Conservation (phyloP, 768 basidiomycete genomes). For the Thelephora aurantiotincta region DNA sequence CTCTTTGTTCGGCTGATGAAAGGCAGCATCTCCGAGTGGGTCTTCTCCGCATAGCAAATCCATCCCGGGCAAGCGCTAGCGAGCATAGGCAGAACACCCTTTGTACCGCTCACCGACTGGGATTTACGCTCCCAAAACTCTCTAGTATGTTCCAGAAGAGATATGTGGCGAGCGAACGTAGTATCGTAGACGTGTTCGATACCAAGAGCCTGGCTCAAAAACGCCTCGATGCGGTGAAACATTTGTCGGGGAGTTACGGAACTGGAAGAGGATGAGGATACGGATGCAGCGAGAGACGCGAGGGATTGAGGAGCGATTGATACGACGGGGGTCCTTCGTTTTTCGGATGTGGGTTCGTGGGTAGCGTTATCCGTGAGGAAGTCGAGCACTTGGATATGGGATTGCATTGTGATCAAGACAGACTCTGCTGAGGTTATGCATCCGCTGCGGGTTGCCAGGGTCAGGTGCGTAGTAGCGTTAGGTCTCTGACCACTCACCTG, state of each 20-base stretch:
- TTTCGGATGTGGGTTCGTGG: slow-evolving; percentile 15
- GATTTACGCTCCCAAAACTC: slow-evolving; percentile 70
- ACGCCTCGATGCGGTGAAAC: slow-evolving; percentile 56
- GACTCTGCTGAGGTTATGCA: slow-evolving; percentile 99
- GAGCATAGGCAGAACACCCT: slow-evolving; percentile 65
- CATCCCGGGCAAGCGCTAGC: slow-evolving; percentile 96
- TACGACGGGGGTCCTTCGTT: slow-evolving; percentile 47
- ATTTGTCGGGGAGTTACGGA: slow-evolving; percentile 40
- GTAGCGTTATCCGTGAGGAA: slow-evolving; percentile 49
- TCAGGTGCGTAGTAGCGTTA: background rate
- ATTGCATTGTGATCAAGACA: slow-evolving; percentile 90
- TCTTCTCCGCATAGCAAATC: slow-evolving; percentile 99
- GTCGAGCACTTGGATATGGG: slow-evolving; percentile 81
- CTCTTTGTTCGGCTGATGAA: slow-evolving; percentile 83
- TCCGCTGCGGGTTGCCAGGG: slow-evolving; percentile 37
- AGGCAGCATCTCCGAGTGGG: slow-evolving; percentile 86
- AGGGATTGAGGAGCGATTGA: slow-evolving; percentile 87
- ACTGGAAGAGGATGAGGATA: slow-evolving; percentile 28
- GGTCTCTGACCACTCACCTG: slow-evolving; percentile 42
- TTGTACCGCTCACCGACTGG: slow-evolving; percentile 11
- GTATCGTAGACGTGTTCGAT: slow-evolving; percentile 86
- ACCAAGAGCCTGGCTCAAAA: slow-evolving; percentile 53
- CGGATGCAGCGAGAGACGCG: slow-evolving; percentile 61
- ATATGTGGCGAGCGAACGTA: slow-evolving; percentile 83
- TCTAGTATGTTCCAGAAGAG: slow-evolving; percentile 62